phyloP scores from a whole-genome alignment of 257 asterid genomes.

The Solanum tarapatanum region DNA sequence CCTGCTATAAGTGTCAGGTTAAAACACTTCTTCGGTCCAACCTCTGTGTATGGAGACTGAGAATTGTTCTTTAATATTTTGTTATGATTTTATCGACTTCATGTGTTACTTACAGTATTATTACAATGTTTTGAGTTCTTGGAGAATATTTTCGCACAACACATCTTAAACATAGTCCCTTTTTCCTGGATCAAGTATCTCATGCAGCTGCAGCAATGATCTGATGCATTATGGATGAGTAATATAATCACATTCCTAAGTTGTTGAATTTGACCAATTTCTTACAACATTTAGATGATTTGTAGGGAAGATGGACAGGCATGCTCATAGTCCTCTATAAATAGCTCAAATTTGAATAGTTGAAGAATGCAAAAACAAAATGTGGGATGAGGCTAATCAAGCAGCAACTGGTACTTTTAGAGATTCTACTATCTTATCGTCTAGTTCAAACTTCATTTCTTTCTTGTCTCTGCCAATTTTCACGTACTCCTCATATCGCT shows the following conservation, averaged over 20 bases:
- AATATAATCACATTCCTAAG: background rate
- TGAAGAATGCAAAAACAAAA: background rate
- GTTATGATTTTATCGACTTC: background rate
- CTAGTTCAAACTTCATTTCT: conserved; percentile 55
- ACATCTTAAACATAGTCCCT: background rate
- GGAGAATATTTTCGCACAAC: background rate
- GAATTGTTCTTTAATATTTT: background rate
- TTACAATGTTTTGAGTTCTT: background rate
- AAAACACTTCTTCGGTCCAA: background rate
- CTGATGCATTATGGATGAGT: background rate
- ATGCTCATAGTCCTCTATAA: background rate
- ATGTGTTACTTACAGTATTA: background rate
- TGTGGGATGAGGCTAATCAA: conserved; percentile 12
- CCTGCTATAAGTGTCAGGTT: background rate
- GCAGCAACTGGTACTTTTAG: conserved; percentile 67
- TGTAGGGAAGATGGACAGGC: background rate
- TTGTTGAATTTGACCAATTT: background rate
- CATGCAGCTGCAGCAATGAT: background rate
- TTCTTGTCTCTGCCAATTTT: conserved; percentile 95
- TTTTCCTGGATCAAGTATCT: background rate
- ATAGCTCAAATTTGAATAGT: background rate
- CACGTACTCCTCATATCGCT: conserved; percentile 68
- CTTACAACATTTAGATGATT: background rate
- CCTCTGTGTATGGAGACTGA: background rate
- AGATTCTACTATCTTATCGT: conserved; percentile 81